Base-by-base conservation (phyloP, 306 rosid genomes). In the Crataegus laevigata region DNA sequence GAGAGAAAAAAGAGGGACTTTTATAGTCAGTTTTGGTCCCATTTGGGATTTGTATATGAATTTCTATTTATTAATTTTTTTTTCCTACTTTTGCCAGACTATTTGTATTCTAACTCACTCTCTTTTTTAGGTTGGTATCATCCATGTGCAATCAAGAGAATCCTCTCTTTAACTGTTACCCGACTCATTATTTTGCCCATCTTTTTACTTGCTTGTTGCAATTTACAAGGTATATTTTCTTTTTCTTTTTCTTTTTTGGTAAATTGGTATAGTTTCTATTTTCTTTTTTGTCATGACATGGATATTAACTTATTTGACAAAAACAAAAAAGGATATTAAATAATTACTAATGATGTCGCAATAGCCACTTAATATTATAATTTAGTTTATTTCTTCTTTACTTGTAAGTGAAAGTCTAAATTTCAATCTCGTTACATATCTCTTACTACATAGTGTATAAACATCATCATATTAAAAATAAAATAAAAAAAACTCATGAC, bases 11-110 rank as follows among this genome's bases (percentile, higher is more conserved):
- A 51, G 40, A 47, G 55, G 69, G 76, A 70, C 25, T 5, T 77
- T 85, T 91, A 91, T 91, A 88, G 91, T 91, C 85, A 66, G 76
- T 75, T 78, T 65, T 81, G 81, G 77, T 76, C 57, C 34, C 73
- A 69, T 75, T 68, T 18, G 25, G 32, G 68, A 57, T 72, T 69
- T 74, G 52, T 28, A 71, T 45, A 65, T 75, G 29, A 47, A 61
- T 3, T 61, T 50, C 21, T 28, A 29, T 50, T 11, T 26, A 4
- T 14, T 45, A 50, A 24, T 26, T 7, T 15, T 65, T 21, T 66
- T 32, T 38, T 74, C n/a, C 29, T 8, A 13, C 28, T 19, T 75
- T 70, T 62, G 76, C 52, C 70, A 70, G 74, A 52, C 72, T 63
- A 43, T 75, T 58, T 75, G 57, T 38, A 78, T 70, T 30, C 58